Conservation (phyloP, 169 alveolate genomes). For the Plasmodium gonderi region DNA sequence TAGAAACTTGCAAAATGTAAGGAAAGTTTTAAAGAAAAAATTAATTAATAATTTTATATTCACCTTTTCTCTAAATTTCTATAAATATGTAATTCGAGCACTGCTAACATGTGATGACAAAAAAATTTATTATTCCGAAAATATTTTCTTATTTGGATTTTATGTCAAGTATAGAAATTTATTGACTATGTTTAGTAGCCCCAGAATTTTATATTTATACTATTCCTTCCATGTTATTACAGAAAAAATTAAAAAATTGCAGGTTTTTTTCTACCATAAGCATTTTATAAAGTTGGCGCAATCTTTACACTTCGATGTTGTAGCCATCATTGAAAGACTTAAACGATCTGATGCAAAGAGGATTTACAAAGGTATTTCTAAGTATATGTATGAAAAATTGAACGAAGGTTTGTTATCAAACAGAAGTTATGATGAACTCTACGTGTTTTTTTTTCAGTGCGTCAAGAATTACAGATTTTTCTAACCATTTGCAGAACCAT, state of each 20-base stretch:
- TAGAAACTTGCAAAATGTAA: conserved; percentile 13
- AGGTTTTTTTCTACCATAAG: neutral
- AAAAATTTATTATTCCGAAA: conserved; percentile 8
- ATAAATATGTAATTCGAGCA: conserved; percentile 44
- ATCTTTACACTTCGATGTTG: conserved; percentile 39
- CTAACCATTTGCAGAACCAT: neutral
- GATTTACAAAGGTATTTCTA: conserved; percentile 11
- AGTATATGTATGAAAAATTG: conserved; percentile 11
- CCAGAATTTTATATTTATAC: conserved; percentile 32
- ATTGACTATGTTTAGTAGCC: conserved; percentile 39
- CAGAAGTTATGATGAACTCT: conserved; percentile 5
- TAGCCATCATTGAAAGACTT: conserved; percentile 22
- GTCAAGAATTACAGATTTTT: conserved; percentile 25
- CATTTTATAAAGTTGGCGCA: conserved; percentile 32
- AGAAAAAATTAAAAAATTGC: conserved; percentile 39
- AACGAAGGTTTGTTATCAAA: neutral
- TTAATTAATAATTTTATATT: conserved; percentile 54
- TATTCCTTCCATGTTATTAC: conserved; percentile 43
- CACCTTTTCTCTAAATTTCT: conserved; percentile 26
- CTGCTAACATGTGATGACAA: conserved; percentile 56
- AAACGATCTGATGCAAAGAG: neutral
- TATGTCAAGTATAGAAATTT: conserved; percentile 52
- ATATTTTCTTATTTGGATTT: conserved; percentile 57
- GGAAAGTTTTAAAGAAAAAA: conserved; percentile 24
- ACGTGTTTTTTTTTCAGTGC: conserved; percentile 32